Evolutionary conservation across 352 stramenopile species (phyloP), one percentile per base, ranked within the genome.

Genomic region (Phytophthora quininea): DNA sequence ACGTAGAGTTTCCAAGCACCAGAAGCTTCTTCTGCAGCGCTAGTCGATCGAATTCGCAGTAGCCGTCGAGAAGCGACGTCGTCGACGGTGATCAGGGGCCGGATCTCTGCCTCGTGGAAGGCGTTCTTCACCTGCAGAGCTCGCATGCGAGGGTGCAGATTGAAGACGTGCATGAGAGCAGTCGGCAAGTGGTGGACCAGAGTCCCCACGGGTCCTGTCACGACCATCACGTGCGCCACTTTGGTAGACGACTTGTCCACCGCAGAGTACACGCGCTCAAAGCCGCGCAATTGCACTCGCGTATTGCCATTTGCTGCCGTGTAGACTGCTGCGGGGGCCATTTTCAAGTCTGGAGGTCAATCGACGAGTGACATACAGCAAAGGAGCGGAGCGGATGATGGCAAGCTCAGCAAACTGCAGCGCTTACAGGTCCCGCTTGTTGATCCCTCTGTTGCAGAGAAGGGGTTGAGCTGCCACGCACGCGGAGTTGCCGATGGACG

Each of bases 111-210:
- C 32, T 67, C 54, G 11, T 76, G 67, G 50, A 73, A 73, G 19
- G 57, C 67, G 11, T 45, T 58, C 7, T 55, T 55, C 3, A 64
- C 58, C 50, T 75, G 66, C 51, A 67, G 47, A 27, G 60, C 62
- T 4, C 72, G 74, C 74, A 83, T 83, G 0, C 64, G 64, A 29
- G 74, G 72, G 38, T 83, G 74, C 24, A 71, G 46, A 51, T 81
- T 86, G 72, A 71, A 83, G 15, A 62, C 73, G 32, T 73, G 49
- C 55, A 69, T 37, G 14, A 83, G 35, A 5, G 66, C 69, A 4
- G 42, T 64, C 3, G 70, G 66, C 3, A 74, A 42, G 50, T 73
- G 58, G 5, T 45, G 43, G 30, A 71, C 46, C 42, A 72, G 47
- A 10, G 46, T 45, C 0, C 7, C 33, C 40, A 59, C 50, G 24